Base-by-base conservation (phyloP, 495 filamentous ascomycete genomes). In the Penicillium ochrochloron region DNA sequence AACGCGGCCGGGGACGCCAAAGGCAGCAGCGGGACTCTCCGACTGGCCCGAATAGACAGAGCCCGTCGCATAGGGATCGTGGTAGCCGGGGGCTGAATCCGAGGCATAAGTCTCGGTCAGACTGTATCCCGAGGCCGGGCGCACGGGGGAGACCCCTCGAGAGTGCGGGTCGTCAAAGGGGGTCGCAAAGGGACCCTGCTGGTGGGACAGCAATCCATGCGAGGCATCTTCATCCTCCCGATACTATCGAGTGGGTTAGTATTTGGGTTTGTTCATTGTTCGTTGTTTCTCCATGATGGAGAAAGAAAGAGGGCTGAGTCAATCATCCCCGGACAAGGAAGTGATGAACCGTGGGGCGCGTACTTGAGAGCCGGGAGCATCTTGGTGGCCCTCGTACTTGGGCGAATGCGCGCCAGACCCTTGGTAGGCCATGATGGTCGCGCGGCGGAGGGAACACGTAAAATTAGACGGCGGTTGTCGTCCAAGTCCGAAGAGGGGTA, bases 51-150 rank as follows among this genome's bases (percentile, higher is more conserved):
- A 81, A 67, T 85, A 87, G 34, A 70, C 72, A n/a, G 86, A 85
- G 46, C 86, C 84, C 21, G 84, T 80, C 19, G 73, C 83, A 67
- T 85, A 85, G 31, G 88, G 84, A 48, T 90, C 83, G 62, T 83
- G 80, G 65, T 83, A 85, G 5, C 75, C 65, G 31, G 86, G 80
- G 55, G 80, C 76, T 58, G 70, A 73, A 23, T 90, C 86, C 6
- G 81, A 75, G 27, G 88, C 88, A 76, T 98, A 99, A 11, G 94
- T 92, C 81, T 99, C 95, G 25, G 92, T 93, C 75, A 99, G 84
- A 73, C 88, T 95, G 82, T 99, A 98, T 27, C 89, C 77, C 3
- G 84, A 88, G 14, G 78, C 74, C 29, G 86, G 86, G 61, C 85
- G 82, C 50, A 77, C 74, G 53, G 85, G 83, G 8, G 84, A 87